These are phyloP conservation scores for Lolium multiflorum DNA, from an alignment of 176 grass and related monocot species.

Conservation along the genomic window DNA sequence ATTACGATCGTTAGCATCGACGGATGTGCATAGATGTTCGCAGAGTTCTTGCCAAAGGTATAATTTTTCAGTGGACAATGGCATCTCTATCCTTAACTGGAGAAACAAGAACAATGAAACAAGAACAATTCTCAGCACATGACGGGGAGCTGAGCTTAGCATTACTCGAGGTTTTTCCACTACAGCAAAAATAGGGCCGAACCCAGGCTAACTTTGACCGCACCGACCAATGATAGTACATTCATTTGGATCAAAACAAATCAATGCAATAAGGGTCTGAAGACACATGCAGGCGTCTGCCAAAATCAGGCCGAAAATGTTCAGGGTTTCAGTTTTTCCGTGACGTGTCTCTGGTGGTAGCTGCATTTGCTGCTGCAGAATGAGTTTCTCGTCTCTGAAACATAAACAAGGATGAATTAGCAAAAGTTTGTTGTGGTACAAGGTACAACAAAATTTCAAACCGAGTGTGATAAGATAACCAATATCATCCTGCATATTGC, in stretches of 20 bases:
- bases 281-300: constrained; percentile 6
- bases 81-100: too few species aligned
- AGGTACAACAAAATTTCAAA: background rate
- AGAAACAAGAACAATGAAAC: too few species aligned
- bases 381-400: constrained; percentile 8
- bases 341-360: background rate
- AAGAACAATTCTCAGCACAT: too few species aligned
- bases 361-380: constrained; percentile 13
- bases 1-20: too few species aligned
- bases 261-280: constrained; percentile 14
- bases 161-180: background rate
- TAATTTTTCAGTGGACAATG: too few species aligned
- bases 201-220: background rate
- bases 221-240: background rate
- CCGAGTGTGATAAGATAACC: too few species aligned
- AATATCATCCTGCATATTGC: background rate
- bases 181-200: background rate
- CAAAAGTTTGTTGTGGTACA: background rate
- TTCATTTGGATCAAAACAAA: constrained; percentile 31
- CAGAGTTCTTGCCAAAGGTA: too few species aligned
- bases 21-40: too few species aligned
- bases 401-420: constrained; percentile 15
- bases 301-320: constrained; percentile 26
- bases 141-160: background rate
- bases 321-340: constrained; percentile 29